These are phyloP conservation scores for Rhynchosporium agropyri DNA, from an alignment of 2,329 filamentous ascomycete species.

Conservation along the genomic window DNA sequence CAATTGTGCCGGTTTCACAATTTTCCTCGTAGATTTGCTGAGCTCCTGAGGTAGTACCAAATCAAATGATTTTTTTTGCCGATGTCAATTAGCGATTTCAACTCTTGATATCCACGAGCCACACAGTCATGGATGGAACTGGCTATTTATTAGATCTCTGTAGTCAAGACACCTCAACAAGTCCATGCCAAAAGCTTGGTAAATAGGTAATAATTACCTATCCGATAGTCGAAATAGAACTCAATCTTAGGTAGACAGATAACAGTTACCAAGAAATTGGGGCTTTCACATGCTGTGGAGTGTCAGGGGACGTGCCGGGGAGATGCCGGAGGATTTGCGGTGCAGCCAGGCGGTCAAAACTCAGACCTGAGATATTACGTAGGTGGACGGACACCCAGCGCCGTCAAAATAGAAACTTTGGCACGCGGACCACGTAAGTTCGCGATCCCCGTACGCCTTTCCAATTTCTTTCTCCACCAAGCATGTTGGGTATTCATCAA, in stretches of 20 bases:
- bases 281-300: constrained; percentile 19
- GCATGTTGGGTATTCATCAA: constrained; percentile 3
- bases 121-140: no score
- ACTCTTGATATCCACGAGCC: no score
- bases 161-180: no score
- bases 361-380: constrained; percentile 12
- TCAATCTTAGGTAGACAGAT: no score
- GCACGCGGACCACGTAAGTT: constrained; percentile 5
- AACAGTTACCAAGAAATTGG: no score
- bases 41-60: no score
- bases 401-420: background rate
- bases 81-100: no score
- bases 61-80: no score
- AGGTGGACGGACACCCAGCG: background rate
- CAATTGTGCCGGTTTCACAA: background rate
- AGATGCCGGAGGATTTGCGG: constrained; percentile 4
- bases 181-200: no score
- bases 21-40: background rate
- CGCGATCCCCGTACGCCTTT: background rate
- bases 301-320: background rate
- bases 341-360: background rate
- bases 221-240: no score
- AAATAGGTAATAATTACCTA: no score
- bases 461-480: background rate
- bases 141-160: no score